Evolutionary conservation across 2,329 filamentous ascomycete genomes (phyloP).

Genomic region (Colletotrichum eremochloae): DNA sequence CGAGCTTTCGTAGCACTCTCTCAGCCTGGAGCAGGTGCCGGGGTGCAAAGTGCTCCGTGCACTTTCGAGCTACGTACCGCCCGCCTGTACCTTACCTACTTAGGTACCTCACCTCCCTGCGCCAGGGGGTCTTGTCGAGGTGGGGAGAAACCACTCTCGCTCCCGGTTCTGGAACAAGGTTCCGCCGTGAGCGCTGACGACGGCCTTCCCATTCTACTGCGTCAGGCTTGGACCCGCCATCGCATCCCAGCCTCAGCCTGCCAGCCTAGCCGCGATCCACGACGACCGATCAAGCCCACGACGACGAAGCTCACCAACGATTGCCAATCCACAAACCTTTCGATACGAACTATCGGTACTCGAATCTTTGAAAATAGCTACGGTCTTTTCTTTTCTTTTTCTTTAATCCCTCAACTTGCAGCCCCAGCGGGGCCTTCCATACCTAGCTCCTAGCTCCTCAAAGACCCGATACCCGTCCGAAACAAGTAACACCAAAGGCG

Average conservation of each 20-base stretch:
- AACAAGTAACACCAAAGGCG: constrained; percentile 25
- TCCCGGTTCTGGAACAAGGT: constrained; percentile 39
- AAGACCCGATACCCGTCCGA: constrained; percentile 36
- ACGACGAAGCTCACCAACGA: constrained; percentile 14
- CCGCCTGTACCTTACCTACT: constrained; percentile 15
- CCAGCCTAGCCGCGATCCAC: constrained; percentile 31
- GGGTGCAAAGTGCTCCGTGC: constrained; percentile 41
- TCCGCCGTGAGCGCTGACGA: constrained; percentile 36
- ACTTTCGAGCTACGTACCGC: constrained; percentile 35
- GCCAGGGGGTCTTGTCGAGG: constrained; percentile 27
- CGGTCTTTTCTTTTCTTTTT: neutral
- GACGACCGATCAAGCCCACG: constrained; percentile 19
- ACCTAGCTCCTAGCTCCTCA: constrained; percentile 7
- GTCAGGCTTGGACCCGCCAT: constrained; percentile 40
- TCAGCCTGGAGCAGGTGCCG: constrained; percentile 43
- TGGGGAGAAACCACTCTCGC: neutral
- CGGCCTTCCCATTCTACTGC: constrained; percentile 22
- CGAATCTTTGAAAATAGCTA: neutral
- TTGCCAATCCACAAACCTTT: neutral
- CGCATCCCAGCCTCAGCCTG: constrained; percentile 39
- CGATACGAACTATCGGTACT: neutral
- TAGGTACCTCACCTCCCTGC: constrained; percentile 1
- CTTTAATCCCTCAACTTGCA: constrained; percentile 8
- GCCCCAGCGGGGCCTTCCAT: constrained; percentile 34
- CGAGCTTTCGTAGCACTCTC: constrained; percentile 48